Base-by-base conservation (phyloP, 2,329 filamentous ascomycete genomes). In the Colletotrichum lentis region DNA sequence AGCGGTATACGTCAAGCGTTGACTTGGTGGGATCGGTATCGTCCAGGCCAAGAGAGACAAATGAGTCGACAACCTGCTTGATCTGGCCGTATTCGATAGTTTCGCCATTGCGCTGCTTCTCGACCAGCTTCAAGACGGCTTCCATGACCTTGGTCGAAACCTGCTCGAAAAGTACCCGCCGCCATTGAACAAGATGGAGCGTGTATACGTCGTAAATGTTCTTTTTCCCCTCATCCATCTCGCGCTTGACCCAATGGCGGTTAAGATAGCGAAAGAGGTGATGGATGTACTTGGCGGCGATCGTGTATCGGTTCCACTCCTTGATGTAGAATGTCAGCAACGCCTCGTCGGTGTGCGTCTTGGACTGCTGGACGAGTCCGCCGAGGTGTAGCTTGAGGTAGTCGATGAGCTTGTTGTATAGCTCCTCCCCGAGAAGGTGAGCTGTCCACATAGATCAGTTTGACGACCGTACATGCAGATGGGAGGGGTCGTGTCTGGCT, bases 191-290 rank as follows among this genome's bases (percentile, higher is more conserved):
- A 47, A 99, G 84, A 74, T 99, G 96, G 43, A 99, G 83, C 0
- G 96, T 99, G 80, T 99, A 99, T 55, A 99, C 96, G 78, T 99
- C 96, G 79, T 96, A 98, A 8, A 98, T 92, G 75, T 95, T 92
- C 83, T 98, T 97, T 82, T 99, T 98, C 41, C 96, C 96, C 79
- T 99, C 96, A 71, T 99, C 96, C 81, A 99, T 97, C 81, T 99
- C 96, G 37, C 96, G 87, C 85, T 97, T 99, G 2, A 99, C 96
- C 96, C 96, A 99, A 80, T 99, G 96, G 37, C 96, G 89, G 77
- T 99, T 99, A 31, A 99, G 88, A 77, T 99, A 99, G 62, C 91
- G 86, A 84, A 99, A 99, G 8, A 99, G 83, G 77, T 99, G 95
- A 80, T 99, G 96, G 78, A 97, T 96, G 81, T 97, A 99, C 80